Percentiles rank a stretch among this genome's conserved stretches.
phyloP scores from a whole-genome alignment of 78 protist genomes.

The Cavenderia fasciculata region DNA sequence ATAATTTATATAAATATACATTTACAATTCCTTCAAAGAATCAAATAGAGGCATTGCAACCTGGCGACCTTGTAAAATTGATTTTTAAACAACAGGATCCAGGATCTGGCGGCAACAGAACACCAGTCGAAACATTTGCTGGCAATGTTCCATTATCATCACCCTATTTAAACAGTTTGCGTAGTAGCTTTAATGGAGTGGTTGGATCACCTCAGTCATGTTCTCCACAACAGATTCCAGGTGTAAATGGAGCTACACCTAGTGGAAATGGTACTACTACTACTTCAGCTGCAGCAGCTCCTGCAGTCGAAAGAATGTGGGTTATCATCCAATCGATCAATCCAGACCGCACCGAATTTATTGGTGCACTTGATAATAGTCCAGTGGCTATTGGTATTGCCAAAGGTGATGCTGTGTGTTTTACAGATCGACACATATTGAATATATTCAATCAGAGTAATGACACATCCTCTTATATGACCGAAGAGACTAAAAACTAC shows the following conservation, averaged over 20 bases:
- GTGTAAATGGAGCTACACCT: neutral
- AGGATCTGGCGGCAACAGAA: neutral
- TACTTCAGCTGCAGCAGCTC: neutral
- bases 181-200: neutral
- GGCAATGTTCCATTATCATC: neutral
- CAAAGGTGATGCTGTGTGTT: neutral
- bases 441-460: neutral
- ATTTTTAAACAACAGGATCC: conserved; percentile 12
- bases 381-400: too few relatives aligned
- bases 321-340: neutral
- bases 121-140: neutral
- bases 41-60: conserved; percentile 1
- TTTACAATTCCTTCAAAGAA: conserved; percentile 21
- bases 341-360: neutral
- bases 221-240: too few relatives aligned
- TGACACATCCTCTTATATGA: neutral
- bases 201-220: too few relatives aligned
- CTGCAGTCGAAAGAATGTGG: neutral
- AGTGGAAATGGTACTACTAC: neutral
- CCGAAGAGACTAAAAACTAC: neutral
- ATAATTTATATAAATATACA: too few relatives aligned
- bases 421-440: neutral
- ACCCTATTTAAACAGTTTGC: neutral
- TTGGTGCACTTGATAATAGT: neutral
- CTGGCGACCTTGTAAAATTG: conserved; percentile 51